Base-by-base conservation (phyloP, 805 yeast genomes). In the Spathaspora boniae region DNA sequence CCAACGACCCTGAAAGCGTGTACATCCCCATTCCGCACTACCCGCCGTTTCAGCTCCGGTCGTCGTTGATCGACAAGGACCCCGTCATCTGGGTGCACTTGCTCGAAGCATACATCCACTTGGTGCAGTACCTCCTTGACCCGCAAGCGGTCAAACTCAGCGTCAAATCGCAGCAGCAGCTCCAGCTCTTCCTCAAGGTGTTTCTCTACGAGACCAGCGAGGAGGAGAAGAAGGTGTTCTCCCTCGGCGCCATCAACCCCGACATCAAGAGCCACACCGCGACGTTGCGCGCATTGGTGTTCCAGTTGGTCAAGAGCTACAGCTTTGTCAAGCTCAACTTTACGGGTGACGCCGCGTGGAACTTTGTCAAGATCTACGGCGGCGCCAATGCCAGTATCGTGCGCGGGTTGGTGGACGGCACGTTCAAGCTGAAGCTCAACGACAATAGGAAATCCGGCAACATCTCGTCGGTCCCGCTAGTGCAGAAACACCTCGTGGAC, bases 51-150 rank as follows among this genome's bases (percentile, higher is more conserved):
- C 74, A 74, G 42, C 68, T 84, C 18, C 65, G 93, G 23, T 83
- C 89, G 0, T 78, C 86, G n/a, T 62, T 84, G 51, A 80, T 82
- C 5, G 93, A 84, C 50, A 83, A 77, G 42, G 94, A 84, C 51
- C 94, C 94, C 0, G 88, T 84, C 16, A 84, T 84, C 6, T 84
- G 91, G 88, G 82, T 74, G 4, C 87, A 82, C 53, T 58, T 82
- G 15, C 56, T 84, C 12, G 86, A 81, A 45, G 74, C 75, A 3
- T 84, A 82, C 54, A 75, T 82, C 36, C 54, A 51, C 12, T 61
- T 77, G 15, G 70, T 78, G 45, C 64, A 72, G 38, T 73, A 63
- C 39, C 53, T 83, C 26, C 54, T 74, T 22, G 54, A 62, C 5
- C 61, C 62, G 23, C 46, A 68, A 7, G 36, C 60, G 5, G 39